Conservation (phyloP, 306 rosid genomes). For the Prinsepia uniflora region DNA sequence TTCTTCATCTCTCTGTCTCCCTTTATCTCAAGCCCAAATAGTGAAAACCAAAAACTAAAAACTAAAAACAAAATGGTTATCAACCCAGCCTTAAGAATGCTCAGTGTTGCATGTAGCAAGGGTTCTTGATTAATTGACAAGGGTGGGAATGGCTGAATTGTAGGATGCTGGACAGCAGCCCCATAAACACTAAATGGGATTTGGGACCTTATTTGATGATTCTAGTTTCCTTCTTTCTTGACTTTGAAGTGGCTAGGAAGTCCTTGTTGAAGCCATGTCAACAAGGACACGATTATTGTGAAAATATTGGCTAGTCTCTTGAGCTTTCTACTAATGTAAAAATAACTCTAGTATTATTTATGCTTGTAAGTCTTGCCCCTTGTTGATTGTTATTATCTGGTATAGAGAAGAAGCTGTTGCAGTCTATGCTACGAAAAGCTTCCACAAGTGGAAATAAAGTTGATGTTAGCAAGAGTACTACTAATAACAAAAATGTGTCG, state of each 20-base stretch:
- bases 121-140: no score
- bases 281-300: not conserved
- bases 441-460: slow-evolving; percentile 48
- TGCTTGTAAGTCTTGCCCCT: slow-evolving; percentile 1
- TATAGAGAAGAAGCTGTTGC: slow-evolving; percentile 86
- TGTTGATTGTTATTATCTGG: slow-evolving; percentile 25
- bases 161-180: not conserved
- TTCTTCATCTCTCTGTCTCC: no score
- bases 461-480: slow-evolving; percentile 38
- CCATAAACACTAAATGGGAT: no score
- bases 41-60: no score
- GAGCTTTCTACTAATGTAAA: not conserved
- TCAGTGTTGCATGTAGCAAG: not conserved
- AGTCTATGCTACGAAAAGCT: slow-evolving; percentile 76
- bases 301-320: not conserved
- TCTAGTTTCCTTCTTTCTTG: not conserved
- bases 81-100: not conserved
- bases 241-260: not conserved
- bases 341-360: not conserved
- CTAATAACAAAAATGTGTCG: slow-evolving; percentile 54
- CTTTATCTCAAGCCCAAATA: no score
- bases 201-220: no score
- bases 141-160: not conserved
- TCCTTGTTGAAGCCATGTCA: slow-evolving; percentile 9
- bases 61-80: no score